These are phyloP conservation scores for Ananas comosus DNA, from an alignment of 176 grass and related monocot species.

Conservation along the genomic window DNA sequence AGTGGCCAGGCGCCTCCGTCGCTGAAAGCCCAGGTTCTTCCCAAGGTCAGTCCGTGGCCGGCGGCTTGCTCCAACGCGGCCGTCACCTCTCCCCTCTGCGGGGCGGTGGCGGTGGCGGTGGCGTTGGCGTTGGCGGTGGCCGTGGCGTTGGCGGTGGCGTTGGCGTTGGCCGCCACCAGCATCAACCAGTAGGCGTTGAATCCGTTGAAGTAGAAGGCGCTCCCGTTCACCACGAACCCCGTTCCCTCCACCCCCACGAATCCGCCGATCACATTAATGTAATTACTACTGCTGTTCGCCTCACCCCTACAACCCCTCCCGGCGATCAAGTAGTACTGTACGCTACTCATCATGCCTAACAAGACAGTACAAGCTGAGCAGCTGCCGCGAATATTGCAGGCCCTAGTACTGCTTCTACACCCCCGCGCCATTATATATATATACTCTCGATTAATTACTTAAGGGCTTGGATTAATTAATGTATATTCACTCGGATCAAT, in stretches of 20 bases:
- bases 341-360: no score
- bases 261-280: not conserved
- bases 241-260: conserved; percentile 29
- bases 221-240: conserved; percentile 26
- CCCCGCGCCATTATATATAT: no score
- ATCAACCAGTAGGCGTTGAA: conserved; percentile 96
- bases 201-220: conserved; percentile 51
- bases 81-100: conserved; percentile 25
- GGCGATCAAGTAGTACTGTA: no score
- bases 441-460: no score
- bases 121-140: conserved; percentile 19
- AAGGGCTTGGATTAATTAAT: no score
- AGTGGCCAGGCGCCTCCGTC: conserved; percentile 51
- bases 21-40: conserved; percentile 65
- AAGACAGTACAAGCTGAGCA: no score
- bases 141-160: not conserved
- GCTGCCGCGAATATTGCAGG: no score
- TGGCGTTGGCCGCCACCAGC: conserved; percentile 36
- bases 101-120: no score
- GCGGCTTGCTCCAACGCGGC: conserved; percentile 41
- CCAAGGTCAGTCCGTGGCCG: conserved; percentile 43
- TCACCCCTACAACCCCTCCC: no score
- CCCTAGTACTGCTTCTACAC: no score
- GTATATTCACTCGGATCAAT: no score
- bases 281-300: no score